Percentiles rank a stretch among this genome's conserved stretches.
Evolutionary conservation across 1,139 yeast genomes (phyloP).

Genomic region (Petasospora fabianii): DNA sequence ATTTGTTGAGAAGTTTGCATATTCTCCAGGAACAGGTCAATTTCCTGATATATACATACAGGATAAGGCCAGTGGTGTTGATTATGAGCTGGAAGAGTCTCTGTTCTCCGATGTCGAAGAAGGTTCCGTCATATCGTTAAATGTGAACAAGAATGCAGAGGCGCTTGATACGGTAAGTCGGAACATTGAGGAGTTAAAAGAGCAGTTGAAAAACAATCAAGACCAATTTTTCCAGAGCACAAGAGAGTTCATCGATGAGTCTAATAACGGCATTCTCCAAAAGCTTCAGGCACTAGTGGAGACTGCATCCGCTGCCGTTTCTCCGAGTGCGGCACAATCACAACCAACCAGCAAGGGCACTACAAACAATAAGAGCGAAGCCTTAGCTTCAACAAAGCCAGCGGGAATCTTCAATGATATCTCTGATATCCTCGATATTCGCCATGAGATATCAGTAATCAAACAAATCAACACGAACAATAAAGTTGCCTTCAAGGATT

Average conservation of each 20-base stretch:
- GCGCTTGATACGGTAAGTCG: conserved; percentile 17
- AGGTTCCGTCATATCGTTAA: conserved; percentile 58
- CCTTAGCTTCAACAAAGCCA: background rate
- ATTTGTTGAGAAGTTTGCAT: conserved; percentile 85
- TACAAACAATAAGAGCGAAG: background rate
- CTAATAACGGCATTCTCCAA: conserved; percentile 33
- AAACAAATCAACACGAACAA: conserved; percentile 54
- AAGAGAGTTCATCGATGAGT: conserved; percentile 27
- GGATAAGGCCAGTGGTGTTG: conserved; percentile 55
- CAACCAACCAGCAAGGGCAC: background rate
- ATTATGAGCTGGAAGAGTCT: conserved; percentile 79
- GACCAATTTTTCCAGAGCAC: conserved; percentile 31
- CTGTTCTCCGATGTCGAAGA: conserved; percentile 53
- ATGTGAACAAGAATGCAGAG: conserved; percentile 23
- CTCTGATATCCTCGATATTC: conserved; percentile 37
- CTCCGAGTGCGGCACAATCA: conserved; percentile 1
- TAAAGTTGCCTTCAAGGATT: conserved; percentile 39
- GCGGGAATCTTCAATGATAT: conserved; percentile 13
- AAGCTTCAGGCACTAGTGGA: conserved; percentile 27
- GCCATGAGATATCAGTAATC: conserved; percentile 59
- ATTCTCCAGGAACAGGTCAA: conserved; percentile 63
- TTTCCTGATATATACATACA: conserved; percentile 82
- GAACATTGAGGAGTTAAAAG: conserved; percentile 34
- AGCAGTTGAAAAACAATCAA: conserved; percentile 35
- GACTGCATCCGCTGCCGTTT: conserved; percentile 11